Conservation (phyloP, 257 asterid genomes). For the Solanum pinnatisectum region DNA sequence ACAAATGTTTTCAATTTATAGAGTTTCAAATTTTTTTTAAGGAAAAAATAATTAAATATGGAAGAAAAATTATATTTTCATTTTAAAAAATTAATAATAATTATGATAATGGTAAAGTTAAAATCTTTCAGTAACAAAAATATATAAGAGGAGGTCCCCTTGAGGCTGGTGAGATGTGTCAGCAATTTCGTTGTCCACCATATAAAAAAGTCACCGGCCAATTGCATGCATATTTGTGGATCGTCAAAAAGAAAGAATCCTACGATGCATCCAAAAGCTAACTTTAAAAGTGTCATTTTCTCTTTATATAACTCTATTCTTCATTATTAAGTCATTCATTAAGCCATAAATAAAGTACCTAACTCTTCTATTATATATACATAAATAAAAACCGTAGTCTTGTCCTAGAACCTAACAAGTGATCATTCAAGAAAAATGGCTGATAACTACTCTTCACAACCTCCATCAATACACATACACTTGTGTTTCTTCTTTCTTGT, state of each 20-base stretch:
- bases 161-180: constrained; percentile 27
- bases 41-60: no score
- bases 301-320: neutral
- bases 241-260: neutral
- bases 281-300: neutral
- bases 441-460: constrained; percentile 22
- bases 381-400: neutral
- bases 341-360: neutral
- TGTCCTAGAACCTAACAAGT: neutral
- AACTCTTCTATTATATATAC: neutral
- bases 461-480: constrained; percentile 38
- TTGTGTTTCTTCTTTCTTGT: constrained; percentile 60
- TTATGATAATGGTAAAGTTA: no score
- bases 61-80: neutral
- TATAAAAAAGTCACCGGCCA: constrained; percentile 15
- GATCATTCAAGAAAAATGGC: constrained; percentile 25
- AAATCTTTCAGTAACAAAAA: no score
- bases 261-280: constrained; percentile 8
- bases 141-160: neutral
- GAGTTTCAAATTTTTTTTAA: neutral
- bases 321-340: neutral
- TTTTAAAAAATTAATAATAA: no score
- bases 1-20: no score
- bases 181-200: neutral
- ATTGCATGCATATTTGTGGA: neutral